Percentiles rank a stretch among this genome's conserved stretches.
Evolutionary conservation across 2,329 filamentous ascomycete species (phyloP).

Genomic region (Elsinoe batatas): DNA sequence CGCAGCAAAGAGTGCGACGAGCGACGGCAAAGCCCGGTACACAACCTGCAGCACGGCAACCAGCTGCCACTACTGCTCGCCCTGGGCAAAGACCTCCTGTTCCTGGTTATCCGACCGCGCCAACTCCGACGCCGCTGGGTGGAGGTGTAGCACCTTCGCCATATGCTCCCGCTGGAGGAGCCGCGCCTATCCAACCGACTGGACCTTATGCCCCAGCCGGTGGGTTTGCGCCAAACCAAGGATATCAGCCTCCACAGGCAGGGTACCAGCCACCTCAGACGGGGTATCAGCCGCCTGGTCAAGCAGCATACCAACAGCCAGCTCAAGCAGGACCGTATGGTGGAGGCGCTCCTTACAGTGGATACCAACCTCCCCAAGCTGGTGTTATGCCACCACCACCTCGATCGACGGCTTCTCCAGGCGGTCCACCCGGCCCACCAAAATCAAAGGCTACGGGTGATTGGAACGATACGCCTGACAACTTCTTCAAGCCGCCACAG

Average conservation of each 20-base stretch:
- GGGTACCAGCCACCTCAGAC: slow-evolving; percentile 12
- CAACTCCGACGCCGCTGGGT: slow-evolving; percentile 18
- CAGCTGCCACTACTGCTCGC: slow-evolving; percentile 26
- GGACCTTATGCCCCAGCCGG: slow-evolving; percentile 33
- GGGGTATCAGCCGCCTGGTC: slow-evolving; percentile 17
- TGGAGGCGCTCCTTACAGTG: slow-evolving; percentile 29
- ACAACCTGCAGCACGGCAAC: slow-evolving; percentile 32
- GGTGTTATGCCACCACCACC: slow-evolving; percentile 48
- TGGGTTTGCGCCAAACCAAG: slow-evolving; percentile 30
- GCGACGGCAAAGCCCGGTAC: slow-evolving; percentile 58
- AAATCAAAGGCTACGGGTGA: slow-evolving; percentile 62
- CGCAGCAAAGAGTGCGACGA: slow-evolving; percentile 72
- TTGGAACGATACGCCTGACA: slow-evolving; percentile 93
- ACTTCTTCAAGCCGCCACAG: slow-evolving; percentile 55
- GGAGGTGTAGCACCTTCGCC: slow-evolving; percentile 31
- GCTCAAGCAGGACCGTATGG: slow-evolving; percentile 18
- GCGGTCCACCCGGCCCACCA: slow-evolving; percentile 53
- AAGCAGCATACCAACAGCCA: slow-evolving; percentile 34
- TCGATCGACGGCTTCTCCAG: slow-evolving; percentile 57
- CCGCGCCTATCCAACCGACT: slow-evolving; percentile 20
- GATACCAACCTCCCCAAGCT: slow-evolving; percentile 34
- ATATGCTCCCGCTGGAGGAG: slow-evolving; percentile 22
- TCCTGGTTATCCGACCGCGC: slow-evolving; percentile 27
- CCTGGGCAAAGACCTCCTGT: slow-evolving; percentile 27
- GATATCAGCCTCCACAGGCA: slow-evolving; percentile 41